Evolutionary conservation across 306 rosid genomes (phyloP).

Genomic region (Alnus glutinosa): DNA sequence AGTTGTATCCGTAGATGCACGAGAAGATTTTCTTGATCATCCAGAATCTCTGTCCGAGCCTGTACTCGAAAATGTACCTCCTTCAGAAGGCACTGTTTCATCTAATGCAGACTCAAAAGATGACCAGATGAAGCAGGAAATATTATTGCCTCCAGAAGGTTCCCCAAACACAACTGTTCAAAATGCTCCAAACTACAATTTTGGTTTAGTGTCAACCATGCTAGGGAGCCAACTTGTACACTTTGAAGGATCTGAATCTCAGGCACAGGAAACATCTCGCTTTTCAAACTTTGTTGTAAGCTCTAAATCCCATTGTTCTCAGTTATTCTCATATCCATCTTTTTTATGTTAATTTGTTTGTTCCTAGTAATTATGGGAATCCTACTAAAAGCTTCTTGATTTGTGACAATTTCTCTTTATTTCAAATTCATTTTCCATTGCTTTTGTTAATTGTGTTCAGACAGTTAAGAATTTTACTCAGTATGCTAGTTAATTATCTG

Average conservation of each 20-base stretch:
- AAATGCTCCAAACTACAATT: conserved; percentile 28
- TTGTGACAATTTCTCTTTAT: not conserved
- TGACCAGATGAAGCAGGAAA: conserved; percentile 53
- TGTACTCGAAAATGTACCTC: conserved; percentile 30
- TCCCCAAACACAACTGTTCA: conserved; percentile 38
- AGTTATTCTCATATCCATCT: not conserved
- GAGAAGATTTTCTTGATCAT: conserved; percentile 43
- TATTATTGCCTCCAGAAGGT: conserved; percentile 42
- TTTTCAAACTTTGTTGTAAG: conserved; percentile 39
- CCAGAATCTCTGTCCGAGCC: conserved; percentile 40
- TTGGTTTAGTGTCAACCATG: conserved; percentile 35
- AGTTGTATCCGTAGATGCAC: conserved; percentile 31
- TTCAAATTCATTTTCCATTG: not conserved
- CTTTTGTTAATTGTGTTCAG: not conserved
- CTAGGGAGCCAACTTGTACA: conserved; percentile 32
- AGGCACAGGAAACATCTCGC: conserved; percentile 29
- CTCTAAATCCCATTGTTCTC: conserved; percentile 4
- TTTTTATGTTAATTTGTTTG: not conserved
- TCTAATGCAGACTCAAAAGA: conserved; percentile 35
- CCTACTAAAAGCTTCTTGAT: not conserved
- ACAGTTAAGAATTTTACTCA: not conserved
- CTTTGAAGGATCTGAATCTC: conserved; percentile 31
- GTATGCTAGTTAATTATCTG: not conserved
- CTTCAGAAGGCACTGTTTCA: conserved; percentile 41
- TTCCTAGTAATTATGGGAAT: not conserved